Evolutionary conservation across 306 rosid genomes (phyloP).

Genomic region (Vachellia pachyceras): DNA sequence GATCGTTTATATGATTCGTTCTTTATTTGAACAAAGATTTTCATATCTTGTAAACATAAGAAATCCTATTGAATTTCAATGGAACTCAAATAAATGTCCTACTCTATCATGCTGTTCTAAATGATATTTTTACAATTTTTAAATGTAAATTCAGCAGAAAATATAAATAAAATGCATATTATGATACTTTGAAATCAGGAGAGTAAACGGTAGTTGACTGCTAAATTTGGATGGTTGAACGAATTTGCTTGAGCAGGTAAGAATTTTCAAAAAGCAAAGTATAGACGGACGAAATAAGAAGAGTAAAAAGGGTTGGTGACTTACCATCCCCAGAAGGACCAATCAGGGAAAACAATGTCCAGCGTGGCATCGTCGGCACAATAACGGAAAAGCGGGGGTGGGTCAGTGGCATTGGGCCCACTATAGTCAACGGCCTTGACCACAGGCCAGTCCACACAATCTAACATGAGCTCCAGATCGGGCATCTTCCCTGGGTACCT

Average conservation of each 20-base stretch:
- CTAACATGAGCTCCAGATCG: constrained; percentile 92
- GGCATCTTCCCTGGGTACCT: constrained; percentile 81
- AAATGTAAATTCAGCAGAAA: neutral
- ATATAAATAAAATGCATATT: too few relatives aligned
- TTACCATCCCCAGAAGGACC: constrained; percentile 99
- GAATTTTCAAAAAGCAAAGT: neutral
- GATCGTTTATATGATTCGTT: too few relatives aligned
- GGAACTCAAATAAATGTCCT: too few relatives aligned
- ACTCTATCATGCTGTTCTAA: too few relatives aligned
- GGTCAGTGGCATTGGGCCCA: constrained; percentile 37
- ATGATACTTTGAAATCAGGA: too few relatives aligned
- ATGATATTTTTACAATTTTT: too few relatives aligned
- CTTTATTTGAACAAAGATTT: too few relatives aligned
- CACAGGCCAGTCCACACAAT: constrained; percentile 86
- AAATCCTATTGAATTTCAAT: too few relatives aligned
- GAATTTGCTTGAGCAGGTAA: neutral
- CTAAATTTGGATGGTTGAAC: neutral
- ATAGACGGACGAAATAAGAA: neutral
- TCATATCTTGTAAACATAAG: too few relatives aligned
- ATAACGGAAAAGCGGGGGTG: constrained; percentile 78
- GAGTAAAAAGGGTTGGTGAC: neutral
- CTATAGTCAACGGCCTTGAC: constrained; percentile 3
- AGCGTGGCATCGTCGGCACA: constrained; percentile 71
- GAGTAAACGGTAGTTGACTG: neutral
- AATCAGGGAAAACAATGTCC: constrained; percentile 93